Evolutionary conservation across 2,329 filamentous ascomycete genomes (phyloP).

Genomic region (Colletotrichum truncatum): DNA sequence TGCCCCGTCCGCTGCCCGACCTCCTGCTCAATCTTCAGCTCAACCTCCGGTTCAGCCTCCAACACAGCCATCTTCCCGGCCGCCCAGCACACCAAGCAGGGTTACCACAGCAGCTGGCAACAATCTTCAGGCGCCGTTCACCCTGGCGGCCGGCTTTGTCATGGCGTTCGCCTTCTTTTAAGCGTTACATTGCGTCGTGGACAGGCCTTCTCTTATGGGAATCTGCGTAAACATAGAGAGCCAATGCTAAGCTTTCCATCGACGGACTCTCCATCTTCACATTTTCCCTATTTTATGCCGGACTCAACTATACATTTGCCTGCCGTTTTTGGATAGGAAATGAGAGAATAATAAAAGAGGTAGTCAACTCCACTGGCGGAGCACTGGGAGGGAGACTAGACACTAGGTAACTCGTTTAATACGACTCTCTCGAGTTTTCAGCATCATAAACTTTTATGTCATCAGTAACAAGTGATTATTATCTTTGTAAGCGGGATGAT

Average conservation of each 20-base stretch:
- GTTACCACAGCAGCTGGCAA: conserved; percentile 19
- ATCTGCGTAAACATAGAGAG: background rate
- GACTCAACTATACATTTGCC: too few relatives aligned
- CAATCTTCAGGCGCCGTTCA: conserved; percentile 13
- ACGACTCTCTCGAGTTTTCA: too few relatives aligned
- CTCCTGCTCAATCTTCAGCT: background rate
- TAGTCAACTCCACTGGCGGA: too few relatives aligned
- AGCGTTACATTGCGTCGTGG: background rate
- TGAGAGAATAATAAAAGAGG: too few relatives aligned
- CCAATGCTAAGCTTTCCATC: background rate
- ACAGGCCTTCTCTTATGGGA: background rate
- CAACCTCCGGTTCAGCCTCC: background rate
- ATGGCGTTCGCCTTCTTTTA: conserved; percentile 18
- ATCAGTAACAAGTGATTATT: too few relatives aligned
- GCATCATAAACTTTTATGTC: too few relatives aligned
- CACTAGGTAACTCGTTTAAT: too few relatives aligned
- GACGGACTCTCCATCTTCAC: background rate
- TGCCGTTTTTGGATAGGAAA: too few relatives aligned
- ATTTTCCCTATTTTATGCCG: too few relatives aligned
- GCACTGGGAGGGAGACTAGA: too few relatives aligned
- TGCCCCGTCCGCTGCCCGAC: background rate
- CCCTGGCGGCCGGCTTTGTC: conserved; percentile 1
- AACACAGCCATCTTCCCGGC: background rate
- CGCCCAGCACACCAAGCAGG: background rate
- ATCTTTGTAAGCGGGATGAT: too few relatives aligned